A percentile compares a stretch with the other conserved stretches of the same genome.
Conservation (phyloP, 75 land plant genomes). For the Selaginella moellendorffii region DNA sequence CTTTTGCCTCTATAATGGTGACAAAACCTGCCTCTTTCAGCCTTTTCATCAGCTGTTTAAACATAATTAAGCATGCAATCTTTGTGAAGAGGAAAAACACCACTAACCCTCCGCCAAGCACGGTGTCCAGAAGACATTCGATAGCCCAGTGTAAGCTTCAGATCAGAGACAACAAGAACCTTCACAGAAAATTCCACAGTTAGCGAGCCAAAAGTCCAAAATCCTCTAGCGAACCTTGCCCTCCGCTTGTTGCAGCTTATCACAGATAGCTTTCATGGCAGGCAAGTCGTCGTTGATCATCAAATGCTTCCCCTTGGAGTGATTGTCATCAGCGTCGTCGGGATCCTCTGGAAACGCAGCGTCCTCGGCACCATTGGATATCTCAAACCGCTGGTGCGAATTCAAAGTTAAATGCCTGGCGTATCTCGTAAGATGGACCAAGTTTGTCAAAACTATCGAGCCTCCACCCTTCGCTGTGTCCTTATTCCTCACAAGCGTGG, state of each 20-base stretch:
- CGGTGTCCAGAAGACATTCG: constrained; percentile 42
- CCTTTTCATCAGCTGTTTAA: constrained; percentile 44
- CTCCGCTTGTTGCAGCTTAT: constrained; percentile 63
- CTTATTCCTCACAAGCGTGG: constrained; percentile 45
- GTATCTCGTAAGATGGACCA: constrained; percentile 69
- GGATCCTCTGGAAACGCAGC: constrained; percentile 14
- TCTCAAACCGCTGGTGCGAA: constrained; percentile 75
- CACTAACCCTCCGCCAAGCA: constrained; percentile 75
- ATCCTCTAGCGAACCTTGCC: constrained; percentile 52
- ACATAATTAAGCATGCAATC: too few species aligned
- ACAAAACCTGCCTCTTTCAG: constrained; percentile 62
- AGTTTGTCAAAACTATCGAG: constrained; percentile 48
- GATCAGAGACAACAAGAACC: constrained; percentile 86
- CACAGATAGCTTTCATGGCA: constrained; percentile 67
- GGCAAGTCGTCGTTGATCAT: constrained; percentile 69
- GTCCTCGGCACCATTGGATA: constrained; percentile 22
- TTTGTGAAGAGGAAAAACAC: neutral
- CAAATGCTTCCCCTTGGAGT: neutral
- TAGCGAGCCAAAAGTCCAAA: too few species aligned
- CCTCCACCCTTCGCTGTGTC: constrained; percentile 21
- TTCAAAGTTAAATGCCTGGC: constrained; percentile 45
- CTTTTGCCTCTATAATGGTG: constrained; percentile 40
- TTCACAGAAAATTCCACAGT: too few species aligned
- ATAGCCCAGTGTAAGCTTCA: constrained; percentile 66
- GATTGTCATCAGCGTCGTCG: constrained; percentile 11